Evolutionary conservation across 2,329 filamentous ascomycete genomes (phyloP).

Genomic region (Penicillium glabrum): DNA sequence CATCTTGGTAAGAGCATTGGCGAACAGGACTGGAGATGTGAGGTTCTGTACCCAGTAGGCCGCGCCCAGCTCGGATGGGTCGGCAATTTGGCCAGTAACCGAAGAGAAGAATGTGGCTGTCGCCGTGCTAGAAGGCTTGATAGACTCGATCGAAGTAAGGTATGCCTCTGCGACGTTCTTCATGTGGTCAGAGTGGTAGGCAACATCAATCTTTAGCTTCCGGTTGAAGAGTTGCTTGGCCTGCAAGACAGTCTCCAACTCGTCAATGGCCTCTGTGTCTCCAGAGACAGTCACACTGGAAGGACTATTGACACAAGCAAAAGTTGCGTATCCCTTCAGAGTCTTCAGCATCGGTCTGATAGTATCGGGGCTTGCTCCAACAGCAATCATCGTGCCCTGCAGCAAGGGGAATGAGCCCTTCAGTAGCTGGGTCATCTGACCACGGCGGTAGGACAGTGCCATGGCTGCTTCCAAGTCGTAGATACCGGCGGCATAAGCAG

Average conservation of each 20-base stretch:
- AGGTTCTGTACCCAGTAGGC: conserved; percentile 29
- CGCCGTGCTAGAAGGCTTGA: conserved; percentile 12
- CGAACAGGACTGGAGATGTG: conserved; percentile 24
- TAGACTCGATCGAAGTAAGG: conserved; percentile 15
- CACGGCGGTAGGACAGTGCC: conserved; percentile 23
- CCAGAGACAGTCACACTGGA: conserved; percentile 23
- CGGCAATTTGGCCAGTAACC: conserved; percentile 13
- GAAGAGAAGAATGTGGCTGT: conserved; percentile 21
- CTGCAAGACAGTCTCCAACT: conserved; percentile 13
- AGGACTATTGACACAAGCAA: conserved; percentile 24
- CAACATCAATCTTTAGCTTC: conserved; percentile 31
- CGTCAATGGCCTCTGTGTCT: conserved; percentile 17
- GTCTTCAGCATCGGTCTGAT: conserved; percentile 16
- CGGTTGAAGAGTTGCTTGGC: conserved; percentile 25
- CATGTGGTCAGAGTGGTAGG: conserved; percentile 25
- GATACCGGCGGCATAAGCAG: conserved; percentile 21
- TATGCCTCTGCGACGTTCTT: conserved; percentile 21
- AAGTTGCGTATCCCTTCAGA: conserved; percentile 15
- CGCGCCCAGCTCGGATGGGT: conserved; percentile 21
- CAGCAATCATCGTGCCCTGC: conserved; percentile 31
- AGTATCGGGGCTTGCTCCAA: conserved; percentile 21
- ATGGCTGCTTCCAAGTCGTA: conserved; percentile 18
- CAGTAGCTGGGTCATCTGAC: conserved; percentile 19
- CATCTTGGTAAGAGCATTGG: conserved; percentile 19
- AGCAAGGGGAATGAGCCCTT: conserved; percentile 20